Evolutionary conservation across 1,284 basidiomycete genomes (phyloP).

Genomic region (Volvariella surrecta): DNA sequence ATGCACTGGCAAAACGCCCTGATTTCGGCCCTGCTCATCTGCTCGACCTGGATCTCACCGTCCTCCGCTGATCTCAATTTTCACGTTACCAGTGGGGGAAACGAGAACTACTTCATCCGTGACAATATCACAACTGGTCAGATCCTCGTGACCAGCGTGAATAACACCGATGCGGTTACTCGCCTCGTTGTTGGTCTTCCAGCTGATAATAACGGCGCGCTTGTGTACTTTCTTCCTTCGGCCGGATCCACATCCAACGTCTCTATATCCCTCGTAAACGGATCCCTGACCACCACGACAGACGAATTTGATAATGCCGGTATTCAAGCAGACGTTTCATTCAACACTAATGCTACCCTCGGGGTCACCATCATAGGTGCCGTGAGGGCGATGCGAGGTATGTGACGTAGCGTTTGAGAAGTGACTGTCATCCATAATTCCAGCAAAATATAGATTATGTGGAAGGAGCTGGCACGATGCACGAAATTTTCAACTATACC

Average conservation of each 20-base stretch:
- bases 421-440: neutral
- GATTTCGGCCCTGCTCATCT: too few species aligned
- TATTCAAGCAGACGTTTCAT: constrained; percentile 16
- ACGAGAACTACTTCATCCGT: constrained; percentile 19
- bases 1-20: too few species aligned
- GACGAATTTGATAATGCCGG: constrained; percentile 13
- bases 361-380: constrained; percentile 19
- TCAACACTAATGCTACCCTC: constrained; percentile 15
- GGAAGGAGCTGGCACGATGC: constrained; percentile 20
- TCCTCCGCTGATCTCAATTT: constrained; percentile 12
- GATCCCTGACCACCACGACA: constrained; percentile 13
- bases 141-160: constrained; percentile 15
- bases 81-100: constrained; percentile 17
- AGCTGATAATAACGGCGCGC: constrained; percentile 18
- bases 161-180: constrained; percentile 10
- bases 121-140: constrained; percentile 17
- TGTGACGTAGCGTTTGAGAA: too few species aligned
- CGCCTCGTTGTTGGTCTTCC: constrained; percentile 18
- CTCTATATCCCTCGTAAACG: constrained; percentile 15
- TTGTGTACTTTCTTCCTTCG: constrained; percentile 18
- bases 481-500: constrained; percentile 21
- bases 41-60: too few species aligned
- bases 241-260: constrained; percentile 5
- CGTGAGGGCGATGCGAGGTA: constrained; percentile 19
- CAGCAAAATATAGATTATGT: constrained; percentile 19